These are phyloP conservation scores for Anisodus acutangulus DNA, from an alignment of 257 asterid genomes.

Conservation along the genomic window DNA sequence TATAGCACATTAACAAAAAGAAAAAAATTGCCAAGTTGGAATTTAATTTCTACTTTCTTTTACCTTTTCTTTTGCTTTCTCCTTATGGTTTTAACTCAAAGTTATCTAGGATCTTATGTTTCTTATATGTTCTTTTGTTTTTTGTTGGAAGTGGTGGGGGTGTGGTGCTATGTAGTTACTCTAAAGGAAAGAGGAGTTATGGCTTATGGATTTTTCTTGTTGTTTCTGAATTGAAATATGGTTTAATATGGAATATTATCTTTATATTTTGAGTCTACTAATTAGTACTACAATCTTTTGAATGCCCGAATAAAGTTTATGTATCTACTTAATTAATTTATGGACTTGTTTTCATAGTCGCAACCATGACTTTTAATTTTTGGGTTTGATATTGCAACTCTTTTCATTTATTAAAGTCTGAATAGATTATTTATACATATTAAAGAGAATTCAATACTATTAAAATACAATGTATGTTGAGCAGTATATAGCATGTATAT, in stretches of 20 bases:
- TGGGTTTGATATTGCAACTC: too few relatives aligned
- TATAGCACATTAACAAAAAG: neutral
- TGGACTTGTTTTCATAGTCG: too few relatives aligned
- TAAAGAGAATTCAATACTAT: too few relatives aligned
- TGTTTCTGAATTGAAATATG: neutral
- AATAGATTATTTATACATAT: too few relatives aligned
- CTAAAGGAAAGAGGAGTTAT: neutral
- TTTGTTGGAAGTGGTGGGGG: conserved; percentile 11
- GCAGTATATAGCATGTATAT: too few relatives aligned
- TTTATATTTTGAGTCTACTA: neutral
- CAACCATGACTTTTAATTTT: too few relatives aligned
- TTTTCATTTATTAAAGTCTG: too few relatives aligned
- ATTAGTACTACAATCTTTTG: neutral
- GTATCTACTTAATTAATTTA: too few relatives aligned
- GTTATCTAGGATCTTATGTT: conserved; percentile 1
- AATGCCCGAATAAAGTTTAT: neutral
- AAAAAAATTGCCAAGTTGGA: neutral
- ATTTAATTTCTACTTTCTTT: neutral
- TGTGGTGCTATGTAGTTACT: neutral
- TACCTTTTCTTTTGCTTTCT: neutral
- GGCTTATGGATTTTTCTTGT: conserved; percentile 19
- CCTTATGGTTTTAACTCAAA: conserved; percentile 12
- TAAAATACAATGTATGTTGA: too few relatives aligned
- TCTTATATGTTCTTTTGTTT: neutral
- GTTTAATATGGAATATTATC: conserved; percentile 9